Base-by-base conservation (phyloP, 345 rosid genomes). In the Acer campestre region DNA sequence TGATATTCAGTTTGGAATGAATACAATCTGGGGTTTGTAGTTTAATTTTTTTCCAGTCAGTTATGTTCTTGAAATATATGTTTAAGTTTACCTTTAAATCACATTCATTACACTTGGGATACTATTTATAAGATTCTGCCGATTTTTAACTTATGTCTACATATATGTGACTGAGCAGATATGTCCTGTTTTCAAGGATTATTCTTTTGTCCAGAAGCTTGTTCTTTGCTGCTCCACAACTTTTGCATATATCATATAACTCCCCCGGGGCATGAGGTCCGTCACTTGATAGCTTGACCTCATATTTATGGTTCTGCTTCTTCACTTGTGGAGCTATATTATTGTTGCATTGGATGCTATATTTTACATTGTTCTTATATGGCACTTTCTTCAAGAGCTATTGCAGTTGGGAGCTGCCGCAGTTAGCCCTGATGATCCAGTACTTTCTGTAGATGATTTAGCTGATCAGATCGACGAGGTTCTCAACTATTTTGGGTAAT, bases 221-320 rank as follows among this genome's bases (percentile, higher is more conserved):
- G 90, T 82, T 91, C 98, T 56, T 84, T 97, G 86, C 86, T 97
- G 61, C 95, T 94, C 31, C 94, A 93, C 89, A 97, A 93, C 88
- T 97, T 97, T 76, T 94, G 99, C 84, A 87, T 93, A 82, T 97
- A 94, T 84, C 99, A 97, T 80, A 91, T 97, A 74, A 90, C 91
- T 84, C 98, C 99, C 75, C 95, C 98, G 27, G 98, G 98, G 76
- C 98, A 97, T 66, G 98, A 97, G 98, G 98, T 93, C 84, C 79
- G 97, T 90, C 76, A 82, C 80, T 83, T 55, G 67, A 79, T 29
- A 61, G 62, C 80, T 78, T 62, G 69, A 68, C 53, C 38, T 10
- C 23, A 38, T 51, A 6, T 61, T 59, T 51, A 40, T 64, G 27
- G 10, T 68, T 62, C 3, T 58, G 66, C 27, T 42, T 66, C 22